Conservation (phyloP, 1,139 yeast species). For the Kurtzmaniella quercitrusa region DNA sequence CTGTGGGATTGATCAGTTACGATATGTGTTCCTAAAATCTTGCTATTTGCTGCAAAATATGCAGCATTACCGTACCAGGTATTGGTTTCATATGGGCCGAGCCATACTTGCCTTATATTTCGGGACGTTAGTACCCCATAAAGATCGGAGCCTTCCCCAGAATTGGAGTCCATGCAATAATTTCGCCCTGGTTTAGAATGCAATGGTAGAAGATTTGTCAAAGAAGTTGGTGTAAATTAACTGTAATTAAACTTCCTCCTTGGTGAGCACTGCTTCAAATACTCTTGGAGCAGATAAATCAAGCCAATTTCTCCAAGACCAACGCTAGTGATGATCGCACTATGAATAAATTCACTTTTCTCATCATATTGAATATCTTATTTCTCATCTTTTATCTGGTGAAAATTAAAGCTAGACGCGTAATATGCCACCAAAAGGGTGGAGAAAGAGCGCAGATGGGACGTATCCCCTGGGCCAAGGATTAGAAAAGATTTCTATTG, state of each 20-base stretch:
- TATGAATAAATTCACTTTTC: no score
- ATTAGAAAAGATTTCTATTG: conserved; percentile 58
- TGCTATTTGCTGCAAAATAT: conserved; percentile 43
- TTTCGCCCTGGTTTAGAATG: not conserved
- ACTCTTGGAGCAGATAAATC: no score
- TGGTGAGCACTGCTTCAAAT: not conserved
- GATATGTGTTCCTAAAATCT: not conserved
- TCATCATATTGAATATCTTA: not conserved
- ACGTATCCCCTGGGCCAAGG: conserved; percentile 54
- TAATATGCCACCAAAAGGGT: conserved; percentile 75
- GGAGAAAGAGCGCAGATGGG: conserved; percentile 75
- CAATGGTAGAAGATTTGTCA: not conserved
- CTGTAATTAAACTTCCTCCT: not conserved
- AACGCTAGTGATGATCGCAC: not conserved
- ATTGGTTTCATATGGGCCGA: conserved; percentile 62
- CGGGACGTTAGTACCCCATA: conserved; percentile 60
- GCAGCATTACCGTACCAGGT: conserved; percentile 90
- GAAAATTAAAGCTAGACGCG: not conserved
- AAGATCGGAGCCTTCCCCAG: conserved; percentile 14
- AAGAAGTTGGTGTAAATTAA: not conserved
- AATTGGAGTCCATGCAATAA: not conserved
- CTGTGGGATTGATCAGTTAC: not conserved
- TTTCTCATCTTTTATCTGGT: not conserved
- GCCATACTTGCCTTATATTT: conserved; percentile 60
- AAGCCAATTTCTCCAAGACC: no score